phyloP scores from a whole-genome alignment of 1,139 yeast species.

The Saccharomyces hybrid region DNA sequence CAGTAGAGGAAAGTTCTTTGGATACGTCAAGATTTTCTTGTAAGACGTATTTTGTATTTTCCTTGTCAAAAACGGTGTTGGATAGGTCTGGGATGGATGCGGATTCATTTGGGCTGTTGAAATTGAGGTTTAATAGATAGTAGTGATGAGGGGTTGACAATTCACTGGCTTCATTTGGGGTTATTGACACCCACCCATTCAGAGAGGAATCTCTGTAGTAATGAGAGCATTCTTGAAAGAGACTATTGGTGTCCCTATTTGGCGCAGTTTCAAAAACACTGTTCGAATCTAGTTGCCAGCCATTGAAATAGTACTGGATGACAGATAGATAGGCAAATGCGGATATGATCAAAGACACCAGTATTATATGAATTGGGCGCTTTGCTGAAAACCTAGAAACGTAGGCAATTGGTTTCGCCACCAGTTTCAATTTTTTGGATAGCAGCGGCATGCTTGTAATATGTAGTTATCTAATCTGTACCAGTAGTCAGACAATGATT shows the following conservation, averaged over 20 bases:
- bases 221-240: slow-evolving; percentile 26
- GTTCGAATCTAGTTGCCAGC: slow-evolving; percentile 25
- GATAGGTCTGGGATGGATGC: slow-evolving; percentile 19
- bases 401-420: slow-evolving; percentile 35
- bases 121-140: slow-evolving; percentile 25
- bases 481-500: background rate
- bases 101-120: slow-evolving; percentile 14
- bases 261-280: slow-evolving; percentile 14
- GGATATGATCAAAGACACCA: slow-evolving; percentile 65
- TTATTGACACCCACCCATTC: slow-evolving; percentile 18
- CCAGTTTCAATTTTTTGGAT: slow-evolving; percentile 18
- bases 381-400: slow-evolving; percentile 66
- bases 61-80: slow-evolving; percentile 18
- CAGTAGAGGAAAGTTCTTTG: slow-evolving; percentile 30
- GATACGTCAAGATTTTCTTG: slow-evolving; percentile 18
- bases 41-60: slow-evolving; percentile 20
- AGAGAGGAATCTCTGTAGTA: slow-evolving; percentile 18
- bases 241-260: slow-evolving; percentile 13
- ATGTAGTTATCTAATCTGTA: background rate
- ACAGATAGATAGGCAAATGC: slow-evolving; percentile 76
- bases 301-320: slow-evolving; percentile 62
- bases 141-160: slow-evolving; percentile 19
- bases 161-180: slow-evolving; percentile 17
- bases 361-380: slow-evolving; percentile 84
- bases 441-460: slow-evolving; percentile 24